Evolutionary conservation across 257 asterid genomes (phyloP).

Genomic region (Ligustrum vulgare): DNA sequence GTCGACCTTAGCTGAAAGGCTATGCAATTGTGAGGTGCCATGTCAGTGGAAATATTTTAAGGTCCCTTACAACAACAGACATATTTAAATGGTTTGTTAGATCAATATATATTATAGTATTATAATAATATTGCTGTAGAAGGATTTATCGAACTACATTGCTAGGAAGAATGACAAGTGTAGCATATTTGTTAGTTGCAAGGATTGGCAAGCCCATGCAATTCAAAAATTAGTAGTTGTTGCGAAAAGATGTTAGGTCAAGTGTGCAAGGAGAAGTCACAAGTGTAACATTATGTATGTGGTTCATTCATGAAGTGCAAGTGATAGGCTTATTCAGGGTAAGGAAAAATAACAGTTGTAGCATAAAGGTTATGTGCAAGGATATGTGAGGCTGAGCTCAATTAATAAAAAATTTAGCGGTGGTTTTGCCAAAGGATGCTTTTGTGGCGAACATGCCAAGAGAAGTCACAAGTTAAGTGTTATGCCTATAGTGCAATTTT

Average conservation of each 20-base stretch:
- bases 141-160: background rate
- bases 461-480: background rate
- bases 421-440: background rate
- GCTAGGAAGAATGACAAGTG: background rate
- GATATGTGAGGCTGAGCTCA: background rate
- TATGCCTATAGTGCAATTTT: background rate
- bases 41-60: background rate
- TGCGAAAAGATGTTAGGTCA: background rate
- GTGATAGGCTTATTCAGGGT: background rate
- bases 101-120: background rate
- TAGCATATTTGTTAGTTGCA: background rate
- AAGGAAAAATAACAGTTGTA: background rate
- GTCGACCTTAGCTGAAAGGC: background rate
- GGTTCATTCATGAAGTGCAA: background rate
- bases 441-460: background rate
- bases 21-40: background rate
- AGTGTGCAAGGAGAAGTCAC: background rate
- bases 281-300: background rate
- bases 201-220: background rate
- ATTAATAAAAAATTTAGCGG: background rate
- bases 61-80: background rate
- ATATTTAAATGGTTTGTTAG: background rate
- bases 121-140: background rate
- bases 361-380: background rate
- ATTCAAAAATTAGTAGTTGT: background rate